A percentile compares a stretch with the other conserved stretches of the same genome.
These are phyloP conservation scores for Harringtonia aguacate DNA, from an alignment of 2,329 filamentous ascomycete genomes.

Conservation along the genomic window DNA sequence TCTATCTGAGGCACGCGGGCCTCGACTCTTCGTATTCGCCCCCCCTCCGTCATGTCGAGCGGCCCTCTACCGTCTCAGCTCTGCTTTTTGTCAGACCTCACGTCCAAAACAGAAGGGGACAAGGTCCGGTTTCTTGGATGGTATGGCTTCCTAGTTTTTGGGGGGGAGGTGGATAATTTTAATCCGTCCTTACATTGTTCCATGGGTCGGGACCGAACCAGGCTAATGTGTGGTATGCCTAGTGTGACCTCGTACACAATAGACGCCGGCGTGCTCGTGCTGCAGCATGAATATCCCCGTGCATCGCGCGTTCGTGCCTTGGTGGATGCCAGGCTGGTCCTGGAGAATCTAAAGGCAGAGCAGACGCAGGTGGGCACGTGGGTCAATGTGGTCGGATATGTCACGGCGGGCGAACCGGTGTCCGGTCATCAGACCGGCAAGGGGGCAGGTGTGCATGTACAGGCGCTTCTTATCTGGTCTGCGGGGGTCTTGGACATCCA, in stretches of 20 bases:
- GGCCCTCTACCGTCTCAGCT: slow-evolving; percentile 54
- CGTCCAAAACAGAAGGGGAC: slow-evolving; percentile 39
- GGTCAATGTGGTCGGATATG: slow-evolving; percentile 82
- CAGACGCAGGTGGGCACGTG: slow-evolving; percentile 67
- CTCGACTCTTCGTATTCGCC: too few species aligned
- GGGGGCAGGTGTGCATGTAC: slow-evolving; percentile 37
- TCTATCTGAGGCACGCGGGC: too few species aligned
- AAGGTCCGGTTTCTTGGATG: slow-evolving; percentile 92
- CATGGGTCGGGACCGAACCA: too few species aligned
- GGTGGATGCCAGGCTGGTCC: slow-evolving; percentile 63
- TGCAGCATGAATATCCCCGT: slow-evolving; percentile 57
- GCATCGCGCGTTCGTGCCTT: slow-evolving; percentile 34
- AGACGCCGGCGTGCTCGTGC: slow-evolving; percentile 46
- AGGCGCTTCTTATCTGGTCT: slow-evolving; percentile 69
- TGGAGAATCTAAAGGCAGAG: slow-evolving; percentile 52
- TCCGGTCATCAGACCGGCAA: neutral
- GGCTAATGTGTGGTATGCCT: neutral
- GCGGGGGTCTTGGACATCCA: slow-evolving; percentile 62
- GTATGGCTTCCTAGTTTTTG: slow-evolving; percentile 38
- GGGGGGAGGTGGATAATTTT: too few species aligned
- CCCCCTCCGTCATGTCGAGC: slow-evolving; percentile 31
- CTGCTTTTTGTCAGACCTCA: slow-evolving; percentile 54
- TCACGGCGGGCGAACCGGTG: slow-evolving; percentile 32
- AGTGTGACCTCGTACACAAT: slow-evolving; percentile 43
- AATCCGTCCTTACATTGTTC: too few species aligned